phyloP scores from a whole-genome alignment of 1,139 yeast species.

The Debaryomycetaceae sp. region DNA sequence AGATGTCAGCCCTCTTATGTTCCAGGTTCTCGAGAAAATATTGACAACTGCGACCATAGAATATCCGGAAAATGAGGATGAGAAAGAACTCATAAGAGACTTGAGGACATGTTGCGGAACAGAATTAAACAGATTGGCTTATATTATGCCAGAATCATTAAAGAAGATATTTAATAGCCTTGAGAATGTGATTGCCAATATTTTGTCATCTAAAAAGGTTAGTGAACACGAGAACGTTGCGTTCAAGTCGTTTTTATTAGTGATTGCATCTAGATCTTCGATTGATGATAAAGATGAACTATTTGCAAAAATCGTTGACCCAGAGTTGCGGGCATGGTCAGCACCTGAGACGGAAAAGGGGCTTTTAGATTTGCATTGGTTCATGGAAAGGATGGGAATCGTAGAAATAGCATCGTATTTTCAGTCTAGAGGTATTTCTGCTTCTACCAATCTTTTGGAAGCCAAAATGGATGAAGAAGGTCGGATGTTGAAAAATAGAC shows the following conservation, averaged over 20 bases:
- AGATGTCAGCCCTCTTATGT: conserved; percentile 69
- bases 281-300: conserved; percentile 66
- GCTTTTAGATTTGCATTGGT: conserved; percentile 87
- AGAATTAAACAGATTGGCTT: conserved; percentile 88
- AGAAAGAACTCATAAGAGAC: conserved; percentile 78
- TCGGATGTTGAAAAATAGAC: conserved; percentile 61
- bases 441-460: conserved; percentile 67
- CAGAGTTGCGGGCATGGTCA: conserved; percentile 90
- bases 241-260: conserved; percentile 85
- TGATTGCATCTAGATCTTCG: conserved; percentile 84
- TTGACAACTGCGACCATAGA: conserved; percentile 85
- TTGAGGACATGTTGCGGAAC: conserved; percentile 92
- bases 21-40: conserved; percentile 81
- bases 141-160: conserved; percentile 88
- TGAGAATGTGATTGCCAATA: conserved; percentile 74
- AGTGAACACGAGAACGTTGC: conserved; percentile 92
- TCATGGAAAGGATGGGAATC: conserved; percentile 95
- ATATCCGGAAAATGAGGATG: conserved; percentile 67
- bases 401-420: conserved; percentile 92
- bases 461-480: conserved; percentile 95
- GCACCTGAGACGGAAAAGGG: conserved; percentile 90
- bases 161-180: conserved; percentile 77
- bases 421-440: conserved; percentile 75
- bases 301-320: conserved; percentile 86
- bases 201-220: conserved; percentile 66